A percentile compares a stretch with the other conserved stretches of the same genome.
Conservation (phyloP, 108 stramenopile genomes). For the Mayamaea pseudoterrestris region DNA sequence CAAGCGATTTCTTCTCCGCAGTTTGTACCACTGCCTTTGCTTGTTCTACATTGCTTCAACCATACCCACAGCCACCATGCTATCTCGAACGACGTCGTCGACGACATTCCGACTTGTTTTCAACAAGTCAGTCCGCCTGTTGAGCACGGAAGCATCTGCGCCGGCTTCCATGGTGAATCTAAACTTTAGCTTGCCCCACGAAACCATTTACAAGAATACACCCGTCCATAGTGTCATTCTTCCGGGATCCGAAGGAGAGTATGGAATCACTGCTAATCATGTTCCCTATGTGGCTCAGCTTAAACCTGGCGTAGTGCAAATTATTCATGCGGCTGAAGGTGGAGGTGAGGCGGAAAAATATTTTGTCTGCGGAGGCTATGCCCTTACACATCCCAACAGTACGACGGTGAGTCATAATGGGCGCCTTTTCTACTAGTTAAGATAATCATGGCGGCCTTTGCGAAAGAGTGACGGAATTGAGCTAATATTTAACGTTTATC, state of each 20-base stretch:
- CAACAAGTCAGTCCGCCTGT: too few species aligned
- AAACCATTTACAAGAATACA: conserved; percentile 82
- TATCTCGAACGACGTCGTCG: too few species aligned
- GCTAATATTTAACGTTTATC: not conserved
- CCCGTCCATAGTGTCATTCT: conserved; percentile 71
- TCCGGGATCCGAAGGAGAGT: conserved; percentile 91
- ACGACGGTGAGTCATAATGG: conserved; percentile 61
- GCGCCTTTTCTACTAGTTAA: too few species aligned
- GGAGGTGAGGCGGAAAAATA: conserved; percentile 82
- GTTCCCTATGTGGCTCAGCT: conserved; percentile 92
- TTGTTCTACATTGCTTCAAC: too few species aligned
- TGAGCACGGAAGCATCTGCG: conserved; percentile 30
- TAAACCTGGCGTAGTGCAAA: conserved; percentile 91
- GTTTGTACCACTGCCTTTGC: too few species aligned
- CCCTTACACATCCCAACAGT: conserved; percentile 84
- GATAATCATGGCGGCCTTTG: too few species aligned
- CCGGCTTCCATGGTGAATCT: conserved; percentile 58
- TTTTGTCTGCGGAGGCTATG: conserved; percentile 94
- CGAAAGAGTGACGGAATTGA: too few species aligned
- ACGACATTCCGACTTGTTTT: too few species aligned
- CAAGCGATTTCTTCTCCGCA: too few species aligned
- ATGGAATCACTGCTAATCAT: conserved; percentile 92
- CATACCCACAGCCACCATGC: too few species aligned
- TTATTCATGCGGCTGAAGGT: conserved; percentile 68
- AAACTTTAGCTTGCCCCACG: conserved; percentile 88